A percentile compares a stretch with the other conserved stretches of the same genome.
phyloP scores from a whole-genome alignment of 1,284 basidiomycete species.

The Bjerkandera adusta region DNA sequence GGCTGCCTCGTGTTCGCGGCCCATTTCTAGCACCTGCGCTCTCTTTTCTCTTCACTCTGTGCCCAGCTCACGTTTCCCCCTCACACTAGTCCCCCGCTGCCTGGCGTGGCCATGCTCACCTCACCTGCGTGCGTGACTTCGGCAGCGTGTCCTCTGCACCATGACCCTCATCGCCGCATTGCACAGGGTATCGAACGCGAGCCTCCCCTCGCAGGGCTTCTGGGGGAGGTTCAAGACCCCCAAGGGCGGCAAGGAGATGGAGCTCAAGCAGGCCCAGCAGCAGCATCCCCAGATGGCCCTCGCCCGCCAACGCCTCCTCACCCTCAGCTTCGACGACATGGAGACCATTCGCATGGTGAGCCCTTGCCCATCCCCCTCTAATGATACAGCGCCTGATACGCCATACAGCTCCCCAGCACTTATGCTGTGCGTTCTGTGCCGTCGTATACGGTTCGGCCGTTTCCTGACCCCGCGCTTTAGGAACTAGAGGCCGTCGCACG shows the following conservation, averaged over 20 bases:
- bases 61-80: conserved; percentile 12
- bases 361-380: conserved; percentile 15
- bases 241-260: conserved; percentile 50
- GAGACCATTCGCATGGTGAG: conserved; percentile 75
- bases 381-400: conserved; percentile 13
- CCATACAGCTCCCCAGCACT: conserved; percentile 55
- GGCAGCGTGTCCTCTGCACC: conserved; percentile 21
- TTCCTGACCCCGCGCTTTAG: conserved; percentile 34
- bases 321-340: conserved; percentile 79
- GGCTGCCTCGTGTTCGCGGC: conserved; percentile 23
- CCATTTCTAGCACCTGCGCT: conserved; percentile 24
- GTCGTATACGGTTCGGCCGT: no score
- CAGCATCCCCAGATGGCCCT: conserved; percentile 53
- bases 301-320: conserved; percentile 68
- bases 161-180: conserved; percentile 32
- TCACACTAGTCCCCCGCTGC: conserved; percentile 15
- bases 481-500: conserved; percentile 75
- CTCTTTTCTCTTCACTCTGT: conserved; percentile 15
- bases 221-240: conserved; percentile 67
- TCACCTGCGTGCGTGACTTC: conserved; percentile 68
- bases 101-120: conserved; percentile 54
- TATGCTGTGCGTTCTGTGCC: conserved; percentile 46
- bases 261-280: conserved; percentile 41
- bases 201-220: conserved; percentile 48
- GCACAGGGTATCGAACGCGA: conserved; percentile 62